Conservation (phyloP, 139 green algal genomes). For the Chlamydomonas incerta region DNA sequence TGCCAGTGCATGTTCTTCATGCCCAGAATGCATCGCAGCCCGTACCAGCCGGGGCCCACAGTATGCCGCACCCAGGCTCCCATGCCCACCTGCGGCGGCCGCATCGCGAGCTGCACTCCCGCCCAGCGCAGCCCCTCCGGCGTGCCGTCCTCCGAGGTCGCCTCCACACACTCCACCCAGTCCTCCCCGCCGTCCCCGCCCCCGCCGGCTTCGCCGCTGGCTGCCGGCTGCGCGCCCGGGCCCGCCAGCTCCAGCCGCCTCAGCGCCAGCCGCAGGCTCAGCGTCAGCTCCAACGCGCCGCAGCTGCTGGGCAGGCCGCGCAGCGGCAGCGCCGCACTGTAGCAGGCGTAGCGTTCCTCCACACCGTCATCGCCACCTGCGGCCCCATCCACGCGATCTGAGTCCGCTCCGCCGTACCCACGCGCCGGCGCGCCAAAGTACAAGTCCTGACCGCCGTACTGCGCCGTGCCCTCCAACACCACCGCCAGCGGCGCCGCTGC, state of each 20-base stretch:
- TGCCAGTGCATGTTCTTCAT: background rate
- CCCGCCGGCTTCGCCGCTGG: background rate
- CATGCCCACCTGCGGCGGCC: background rate
- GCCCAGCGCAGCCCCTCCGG: background rate
- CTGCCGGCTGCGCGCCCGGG: background rate
- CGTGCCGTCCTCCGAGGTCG: too few relatives aligned
- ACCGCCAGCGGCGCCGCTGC: background rate
- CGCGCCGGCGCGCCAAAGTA: background rate
- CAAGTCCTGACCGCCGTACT: background rate
- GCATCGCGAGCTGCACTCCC: background rate
- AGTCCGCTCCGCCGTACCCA: background rate
- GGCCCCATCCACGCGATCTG: too few relatives aligned
- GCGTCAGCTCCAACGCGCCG: background rate
- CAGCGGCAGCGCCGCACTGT: background rate
- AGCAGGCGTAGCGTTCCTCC: conserved; percentile 22
- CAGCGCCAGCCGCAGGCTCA: background rate
- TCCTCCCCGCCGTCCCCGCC: too few relatives aligned
- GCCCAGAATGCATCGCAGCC: background rate
- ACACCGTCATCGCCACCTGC: background rate
- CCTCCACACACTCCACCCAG: background rate
- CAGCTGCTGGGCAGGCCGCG: conserved; percentile 8
- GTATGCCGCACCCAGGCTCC: too few relatives aligned
- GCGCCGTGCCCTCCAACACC: background rate
- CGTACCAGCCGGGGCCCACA: too few relatives aligned
- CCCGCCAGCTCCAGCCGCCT: background rate